Percentiles rank a stretch among this genome's conserved stretches.
Conservation (phyloP, 169 alveolate species). For the Eimeria sp. region DNA sequence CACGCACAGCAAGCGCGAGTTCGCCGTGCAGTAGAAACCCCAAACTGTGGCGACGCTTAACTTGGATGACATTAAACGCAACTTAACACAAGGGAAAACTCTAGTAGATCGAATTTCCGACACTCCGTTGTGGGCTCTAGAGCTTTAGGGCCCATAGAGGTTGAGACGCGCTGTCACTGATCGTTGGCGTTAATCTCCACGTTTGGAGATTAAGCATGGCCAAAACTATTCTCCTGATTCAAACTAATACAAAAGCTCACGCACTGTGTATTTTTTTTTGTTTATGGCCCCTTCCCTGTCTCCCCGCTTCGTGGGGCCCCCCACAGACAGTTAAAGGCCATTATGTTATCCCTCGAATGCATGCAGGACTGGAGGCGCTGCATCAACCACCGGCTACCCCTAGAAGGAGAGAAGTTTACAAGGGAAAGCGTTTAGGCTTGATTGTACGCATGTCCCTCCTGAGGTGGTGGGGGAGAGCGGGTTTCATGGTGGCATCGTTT, state of each 20-base stretch:
- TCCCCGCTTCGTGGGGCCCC: conserved; percentile 24
- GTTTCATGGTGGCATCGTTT: neutral
- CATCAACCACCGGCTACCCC: neutral
- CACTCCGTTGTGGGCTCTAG: neutral
- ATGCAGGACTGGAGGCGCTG: neutral
- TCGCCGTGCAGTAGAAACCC: neutral
- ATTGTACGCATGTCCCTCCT: conserved; percentile 16
- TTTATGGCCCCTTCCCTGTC: neutral
- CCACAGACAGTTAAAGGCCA: conserved; percentile 40
- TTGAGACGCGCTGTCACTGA: conserved; percentile 4
- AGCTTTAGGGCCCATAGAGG: neutral
- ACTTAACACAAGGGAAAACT: neutral
- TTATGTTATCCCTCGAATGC: conserved; percentile 13
- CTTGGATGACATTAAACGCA: neutral
- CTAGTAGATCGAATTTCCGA: neutral
- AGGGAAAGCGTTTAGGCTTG: neutral
- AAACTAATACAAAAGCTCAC: conserved; percentile 22
- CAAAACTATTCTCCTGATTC: neutral
- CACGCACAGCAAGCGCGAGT: conserved; percentile 15
- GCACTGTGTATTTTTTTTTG: neutral
- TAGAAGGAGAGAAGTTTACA: neutral
- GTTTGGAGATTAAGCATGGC: neutral
- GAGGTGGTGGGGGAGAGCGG: conserved; percentile 2
- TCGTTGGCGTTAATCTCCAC: neutral
- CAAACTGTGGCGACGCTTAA: neutral